These are phyloP conservation scores for Colletotrichum sp. DNA, from an alignment of 2,329 filamentous ascomycete species.

Conservation along the genomic window DNA sequence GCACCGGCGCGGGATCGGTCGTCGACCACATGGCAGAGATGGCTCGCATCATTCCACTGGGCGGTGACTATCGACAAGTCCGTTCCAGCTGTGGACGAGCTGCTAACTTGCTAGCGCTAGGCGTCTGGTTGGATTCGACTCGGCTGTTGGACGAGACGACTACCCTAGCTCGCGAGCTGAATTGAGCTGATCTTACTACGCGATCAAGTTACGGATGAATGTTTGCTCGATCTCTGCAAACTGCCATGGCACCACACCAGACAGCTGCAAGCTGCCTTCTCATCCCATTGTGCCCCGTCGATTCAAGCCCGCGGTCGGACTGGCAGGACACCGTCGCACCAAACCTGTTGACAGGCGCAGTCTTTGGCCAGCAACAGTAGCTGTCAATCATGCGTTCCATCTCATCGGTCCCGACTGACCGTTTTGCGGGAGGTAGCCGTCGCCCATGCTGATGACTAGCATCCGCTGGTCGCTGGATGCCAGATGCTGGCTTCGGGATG, in stretches of 20 bases:
- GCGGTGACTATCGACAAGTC: conserved; percentile 7
- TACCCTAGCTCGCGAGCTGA: not conserved
- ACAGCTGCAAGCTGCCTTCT: conserved; percentile 18
- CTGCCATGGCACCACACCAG: not conserved
- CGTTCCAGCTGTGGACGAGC: not conserved
- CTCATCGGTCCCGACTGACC: conserved; percentile 1
- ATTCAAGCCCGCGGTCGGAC: not conserved
- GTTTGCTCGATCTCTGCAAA: conserved; percentile 13
- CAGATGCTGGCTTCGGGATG: not conserved
- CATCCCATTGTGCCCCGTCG: not conserved
- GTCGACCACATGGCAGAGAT: conserved; percentile 11
- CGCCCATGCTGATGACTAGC: not conserved
- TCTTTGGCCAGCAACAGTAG: not conserved
- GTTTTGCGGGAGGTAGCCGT: conserved; percentile 4
- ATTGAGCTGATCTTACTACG: not conserved
- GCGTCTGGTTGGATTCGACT: not conserved
- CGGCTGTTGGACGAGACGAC: not conserved
- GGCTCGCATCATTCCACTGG: not conserved
- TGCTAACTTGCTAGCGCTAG: not conserved
- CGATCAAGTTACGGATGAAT: not conserved
- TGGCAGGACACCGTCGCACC: not conserved
- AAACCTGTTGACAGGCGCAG: not conserved
- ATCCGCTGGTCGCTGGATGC: not conserved
- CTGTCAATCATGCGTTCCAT: conserved; percentile 8
- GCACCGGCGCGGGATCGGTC: not conserved